Evolutionary conservation across 2,329 filamentous ascomycete genomes (phyloP), one percentile per base, ranked within the genome.

Genomic region (Pyrenophora tritici-repentis): DNA sequence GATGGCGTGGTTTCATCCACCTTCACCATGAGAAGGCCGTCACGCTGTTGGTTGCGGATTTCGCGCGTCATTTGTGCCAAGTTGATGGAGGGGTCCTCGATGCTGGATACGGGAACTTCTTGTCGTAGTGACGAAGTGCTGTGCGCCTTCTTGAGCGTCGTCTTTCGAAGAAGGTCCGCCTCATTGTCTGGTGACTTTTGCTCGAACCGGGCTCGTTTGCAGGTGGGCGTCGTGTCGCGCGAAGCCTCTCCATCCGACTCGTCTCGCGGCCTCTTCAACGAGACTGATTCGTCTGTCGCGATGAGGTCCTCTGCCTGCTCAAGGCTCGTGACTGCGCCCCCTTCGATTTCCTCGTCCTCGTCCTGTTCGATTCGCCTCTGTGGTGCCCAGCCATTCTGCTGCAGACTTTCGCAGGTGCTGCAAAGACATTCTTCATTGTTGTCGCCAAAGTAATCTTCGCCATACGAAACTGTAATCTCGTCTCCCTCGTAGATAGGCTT

Each of bases 371-470:
- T 52, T 12, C 58, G 61, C 50, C 69, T 67, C 59, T 66, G 67
- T 0, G 78, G 82, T 32, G 84, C 82, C 95, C 95, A 99, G 1
- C 94, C 94, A 70, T 97, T 97, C 45, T 82, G 81, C 50, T 84
- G 77, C 3, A 80, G 78, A 17, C 82, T 79, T 75, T 99, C 94
- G 72, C 94, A 99, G 0, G 89, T 94, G 62, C 83, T 82, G 72
- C 94, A 99, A 1, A 99, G 78, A 70, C 94, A 99, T 70, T 99
- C 94, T 73, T 91, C 92, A 62, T 99, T 99, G 70, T 92, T 86
- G 37, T 91, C 87, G 2, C 94, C 94, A 76, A 99, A 99, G 72
- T 99, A 99, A 68, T 90, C 91, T 14, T 96, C 91, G 18, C 93
- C 91, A 66, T 99, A 99, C 0, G 88, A 93, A 0, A 99, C 94